Conservation (phyloP, 768 basidiomycete genomes). For the Hemileccinum impolitum region DNA sequence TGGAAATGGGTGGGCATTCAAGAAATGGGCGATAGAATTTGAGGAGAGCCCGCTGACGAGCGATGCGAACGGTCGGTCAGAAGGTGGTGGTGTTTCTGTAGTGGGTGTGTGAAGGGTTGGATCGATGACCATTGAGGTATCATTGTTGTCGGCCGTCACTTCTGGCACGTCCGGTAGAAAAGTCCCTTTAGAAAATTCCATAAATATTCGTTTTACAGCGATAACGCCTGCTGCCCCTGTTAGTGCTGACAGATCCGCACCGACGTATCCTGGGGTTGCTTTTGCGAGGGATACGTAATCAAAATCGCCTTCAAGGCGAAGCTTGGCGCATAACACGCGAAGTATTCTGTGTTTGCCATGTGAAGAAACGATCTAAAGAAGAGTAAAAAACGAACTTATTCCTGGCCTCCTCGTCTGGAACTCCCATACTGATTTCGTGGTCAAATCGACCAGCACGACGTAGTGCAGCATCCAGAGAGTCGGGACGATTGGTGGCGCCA, state of each 20-base stretch:
- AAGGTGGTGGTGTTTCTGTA: conserved; percentile 11
- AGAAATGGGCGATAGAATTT: conserved; percentile 85
- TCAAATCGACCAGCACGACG: conserved; percentile 94
- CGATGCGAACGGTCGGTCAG: conserved; percentile 34
- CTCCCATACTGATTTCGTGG: conserved; percentile 96
- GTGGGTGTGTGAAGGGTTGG: conserved; percentile 15
- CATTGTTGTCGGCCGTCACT: conserved; percentile 15
- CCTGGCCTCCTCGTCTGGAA: conserved; percentile 88
- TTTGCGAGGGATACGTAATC: conserved; percentile 84
- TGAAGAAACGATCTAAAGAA: background rate
- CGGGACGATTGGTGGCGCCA: conserved; percentile 94
- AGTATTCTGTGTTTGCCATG: conserved; percentile 60
- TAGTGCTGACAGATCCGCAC: conserved; percentile 88
- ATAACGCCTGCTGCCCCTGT: conserved; percentile 94
- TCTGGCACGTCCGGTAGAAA: conserved; percentile 44
- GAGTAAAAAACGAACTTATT: conserved; percentile 63
- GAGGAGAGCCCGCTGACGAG: conserved; percentile 41
- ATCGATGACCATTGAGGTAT: conserved; percentile 40
- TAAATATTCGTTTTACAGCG: conserved; percentile 95
- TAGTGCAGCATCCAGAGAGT: conserved; percentile 90
- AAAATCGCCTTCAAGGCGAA: conserved; percentile 84
- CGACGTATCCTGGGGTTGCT: conserved; percentile 95
- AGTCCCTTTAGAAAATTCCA: conserved; percentile 65
- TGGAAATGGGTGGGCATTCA: conserved; percentile 80
- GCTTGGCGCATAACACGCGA: conserved; percentile 76